These are phyloP conservation scores for Candida loeiensis DNA, from an alignment of 805 yeast species.

Conservation along the genomic window DNA sequence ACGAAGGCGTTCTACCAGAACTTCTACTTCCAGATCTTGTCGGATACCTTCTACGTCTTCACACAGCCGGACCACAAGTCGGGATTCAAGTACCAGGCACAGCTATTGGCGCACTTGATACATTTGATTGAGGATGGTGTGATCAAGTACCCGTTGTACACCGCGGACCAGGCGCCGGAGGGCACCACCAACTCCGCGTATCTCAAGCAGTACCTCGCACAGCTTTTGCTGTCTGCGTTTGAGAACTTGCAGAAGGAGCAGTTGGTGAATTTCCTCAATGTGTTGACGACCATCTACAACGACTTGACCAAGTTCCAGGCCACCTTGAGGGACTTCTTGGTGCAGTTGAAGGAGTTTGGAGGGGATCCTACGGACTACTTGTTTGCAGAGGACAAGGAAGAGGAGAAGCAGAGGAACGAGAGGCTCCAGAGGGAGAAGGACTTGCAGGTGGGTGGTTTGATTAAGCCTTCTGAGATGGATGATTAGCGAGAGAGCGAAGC, in stretches of 20 bases:
- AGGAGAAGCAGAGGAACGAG: constrained; percentile 65
- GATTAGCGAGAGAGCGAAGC: constrained; percentile 58
- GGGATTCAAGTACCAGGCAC: constrained; percentile 86
- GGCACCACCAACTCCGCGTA: constrained; percentile 82
- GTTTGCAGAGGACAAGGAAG: constrained; percentile 89
- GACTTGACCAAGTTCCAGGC: constrained; percentile 77
- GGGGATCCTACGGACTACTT: constrained; percentile 94
- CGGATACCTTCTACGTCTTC: constrained; percentile 88
- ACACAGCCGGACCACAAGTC: constrained; percentile 98
- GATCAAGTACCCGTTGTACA: constrained; percentile 74
- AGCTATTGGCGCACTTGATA: constrained; percentile 76
- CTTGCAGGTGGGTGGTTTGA: constrained; percentile 82
- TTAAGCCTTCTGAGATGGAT: constrained; percentile 93
- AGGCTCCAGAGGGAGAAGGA: constrained; percentile 76
- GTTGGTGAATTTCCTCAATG: constrained; percentile 74
- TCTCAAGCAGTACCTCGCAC: constrained; percentile 75
- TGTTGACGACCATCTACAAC: constrained; percentile 67
- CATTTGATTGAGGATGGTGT: constrained; percentile 75
- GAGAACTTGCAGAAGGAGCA: constrained; percentile 85
- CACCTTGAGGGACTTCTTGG: constrained; percentile 88
- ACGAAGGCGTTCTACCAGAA: constrained; percentile 84
- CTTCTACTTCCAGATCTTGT: constrained; percentile 81
- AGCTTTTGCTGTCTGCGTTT: constrained; percentile 83
- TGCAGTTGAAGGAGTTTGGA: constrained; percentile 92
- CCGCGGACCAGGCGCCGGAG: constrained; percentile 73